These are phyloP conservation scores for Candida cerambycidarum DNA, from an alignment of 805 yeast genomes.

Conservation along the genomic window DNA sequence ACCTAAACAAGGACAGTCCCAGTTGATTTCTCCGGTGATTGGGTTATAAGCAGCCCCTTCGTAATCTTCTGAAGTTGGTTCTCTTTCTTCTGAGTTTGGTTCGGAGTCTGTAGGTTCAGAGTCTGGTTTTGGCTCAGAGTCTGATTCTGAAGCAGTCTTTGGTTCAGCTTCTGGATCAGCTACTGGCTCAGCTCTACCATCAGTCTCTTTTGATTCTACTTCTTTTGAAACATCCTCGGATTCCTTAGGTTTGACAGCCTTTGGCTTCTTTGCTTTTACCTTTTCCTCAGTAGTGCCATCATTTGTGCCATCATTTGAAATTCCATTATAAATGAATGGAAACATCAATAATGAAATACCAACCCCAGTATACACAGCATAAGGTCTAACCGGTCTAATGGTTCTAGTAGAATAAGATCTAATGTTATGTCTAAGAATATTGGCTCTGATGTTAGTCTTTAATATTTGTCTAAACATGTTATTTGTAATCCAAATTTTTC, in stretches of 20 bases:
- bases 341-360: slow-evolving; percentile 6
- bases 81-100: slow-evolving; percentile 7
- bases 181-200: neutral
- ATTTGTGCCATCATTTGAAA: slow-evolving; percentile 9
- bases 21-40: slow-evolving; percentile 97
- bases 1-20: slow-evolving; percentile 99
- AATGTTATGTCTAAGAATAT: neutral
- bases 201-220: too few relatives aligned
- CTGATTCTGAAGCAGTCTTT: too few relatives aligned
- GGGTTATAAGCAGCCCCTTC: slow-evolving; percentile 83
- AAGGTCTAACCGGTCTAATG: neutral
- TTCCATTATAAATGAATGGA: slow-evolving; percentile 2
- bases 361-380: slow-evolving; percentile 5
- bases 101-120: too few relatives aligned
- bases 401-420: slow-evolving; percentile 6
- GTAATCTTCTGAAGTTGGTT: slow-evolving; percentile 21
- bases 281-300: neutral
- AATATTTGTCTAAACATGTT: slow-evolving; percentile 8
- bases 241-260: neutral
- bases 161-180: neutral
- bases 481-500: slow-evolving; percentile 4
- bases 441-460: slow-evolving; percentile 1
- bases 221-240: too few relatives aligned
- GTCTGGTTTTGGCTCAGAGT: neutral
- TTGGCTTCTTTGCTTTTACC: slow-evolving; percentile 2